Conservation (phyloP, 495 filamentous ascomycete genomes). For the Penicillium nucicola region DNA sequence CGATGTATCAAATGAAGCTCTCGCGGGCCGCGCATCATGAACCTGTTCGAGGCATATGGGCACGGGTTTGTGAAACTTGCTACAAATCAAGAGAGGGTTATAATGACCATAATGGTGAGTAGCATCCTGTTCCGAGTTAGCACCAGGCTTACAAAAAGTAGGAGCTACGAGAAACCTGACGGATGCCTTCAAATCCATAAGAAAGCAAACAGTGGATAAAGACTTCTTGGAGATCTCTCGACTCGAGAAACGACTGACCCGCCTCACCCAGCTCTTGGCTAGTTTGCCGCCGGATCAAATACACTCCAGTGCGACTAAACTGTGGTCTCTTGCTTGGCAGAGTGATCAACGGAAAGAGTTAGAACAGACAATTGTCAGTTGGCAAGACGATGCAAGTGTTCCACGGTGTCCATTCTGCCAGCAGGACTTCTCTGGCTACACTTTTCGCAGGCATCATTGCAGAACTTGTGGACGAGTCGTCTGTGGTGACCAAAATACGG, state of each 20-base stretch:
- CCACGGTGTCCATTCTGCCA: conserved; percentile 85
- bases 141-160: conserved; percentile 19
- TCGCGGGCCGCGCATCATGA: conserved; percentile 88
- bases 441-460: conserved; percentile 90
- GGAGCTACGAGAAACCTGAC: conserved; percentile 67
- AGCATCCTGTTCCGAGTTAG: not conserved
- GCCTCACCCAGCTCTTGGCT: conserved; percentile 79
- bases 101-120: conserved; percentile 74
- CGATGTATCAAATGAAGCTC: conserved; percentile 99
- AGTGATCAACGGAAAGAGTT: conserved; percentile 68
- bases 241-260: conserved; percentile 86
- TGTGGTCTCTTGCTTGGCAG: conserved; percentile 59
- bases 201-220: conserved; percentile 78
- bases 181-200: conserved; percentile 58
- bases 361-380: conserved; percentile 88
- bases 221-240: conserved; percentile 80
- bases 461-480: conserved; percentile 89
- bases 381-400: conserved; percentile 89
- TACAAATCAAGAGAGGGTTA: conserved; percentile 96
- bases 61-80: conserved; percentile 93
- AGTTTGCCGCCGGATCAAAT: conserved; percentile 62
- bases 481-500: conserved; percentile 79
- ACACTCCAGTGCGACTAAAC: conserved; percentile 41
- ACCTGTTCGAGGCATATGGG: conserved; percentile 90
- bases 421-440: conserved; percentile 87